phyloP scores from a whole-genome alignment of 805 yeast species.

The Saccharomycopsis oosterbeekiorum region DNA sequence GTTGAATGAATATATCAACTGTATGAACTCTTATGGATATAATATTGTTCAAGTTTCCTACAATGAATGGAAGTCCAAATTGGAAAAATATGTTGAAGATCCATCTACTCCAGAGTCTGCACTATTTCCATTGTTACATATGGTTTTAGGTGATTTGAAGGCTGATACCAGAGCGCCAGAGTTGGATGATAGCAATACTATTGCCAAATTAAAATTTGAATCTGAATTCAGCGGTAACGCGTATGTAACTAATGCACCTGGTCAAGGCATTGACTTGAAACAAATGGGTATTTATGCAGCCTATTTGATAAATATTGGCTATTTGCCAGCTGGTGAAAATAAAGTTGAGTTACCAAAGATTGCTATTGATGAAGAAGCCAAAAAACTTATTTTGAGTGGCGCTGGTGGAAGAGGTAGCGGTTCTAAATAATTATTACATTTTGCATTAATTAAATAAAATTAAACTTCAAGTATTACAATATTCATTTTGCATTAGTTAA shows the following conservation, averaged over 20 bases:
- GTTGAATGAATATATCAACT: slow-evolving; percentile 63
- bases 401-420: slow-evolving; percentile 72
- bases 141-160: slow-evolving; percentile 88
- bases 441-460: no score
- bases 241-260: slow-evolving; percentile 27
- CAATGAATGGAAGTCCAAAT: slow-evolving; percentile 62
- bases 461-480: no score
- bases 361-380: slow-evolving; percentile 44
- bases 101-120: slow-evolving; percentile 60
- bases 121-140: slow-evolving; percentile 84
- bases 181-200: slow-evolving; percentile 79
- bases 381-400: slow-evolving; percentile 49
- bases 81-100: slow-evolving; percentile 71
- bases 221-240: slow-evolving; percentile 44
- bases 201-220: slow-evolving; percentile 55
- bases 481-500: no score
- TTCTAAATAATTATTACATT: slow-evolving; percentile 23
- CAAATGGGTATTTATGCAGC: slow-evolving; percentile 71
- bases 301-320: slow-evolving; percentile 72
- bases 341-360: slow-evolving; percentile 44
- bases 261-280: slow-evolving; percentile 61
- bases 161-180: slow-evolving; percentile 92
- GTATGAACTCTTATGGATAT: slow-evolving; percentile 67
- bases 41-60: slow-evolving; percentile 53
- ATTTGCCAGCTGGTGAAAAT: slow-evolving; percentile 39